These are phyloP conservation scores for Pseudogymnoascus sp. DNA, from an alignment of 2,329 filamentous ascomycete species.

Conservation along the genomic window DNA sequence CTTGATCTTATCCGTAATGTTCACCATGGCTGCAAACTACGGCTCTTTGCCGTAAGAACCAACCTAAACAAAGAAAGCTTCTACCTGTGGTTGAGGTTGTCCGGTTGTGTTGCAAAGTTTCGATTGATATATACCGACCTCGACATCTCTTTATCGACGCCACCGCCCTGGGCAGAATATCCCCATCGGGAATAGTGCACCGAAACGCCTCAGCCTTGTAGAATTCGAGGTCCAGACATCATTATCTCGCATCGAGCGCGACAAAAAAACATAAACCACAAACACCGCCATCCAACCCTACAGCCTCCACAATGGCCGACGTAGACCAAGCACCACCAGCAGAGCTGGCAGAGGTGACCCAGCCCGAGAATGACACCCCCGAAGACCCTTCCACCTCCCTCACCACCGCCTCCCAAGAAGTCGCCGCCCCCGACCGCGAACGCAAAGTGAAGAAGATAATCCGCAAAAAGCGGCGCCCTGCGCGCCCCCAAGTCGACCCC, in stretches of 20 bases:
- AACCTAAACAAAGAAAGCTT: neutral
- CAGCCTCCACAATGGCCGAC: constrained; percentile 17
- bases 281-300: neutral
- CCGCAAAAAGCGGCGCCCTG: constrained; percentile 81
- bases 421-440: constrained; percentile 23
- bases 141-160: neutral
- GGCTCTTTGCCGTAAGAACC: constrained; percentile 1
- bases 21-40: constrained; percentile 65
- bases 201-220: constrained; percentile 5
- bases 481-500: constrained; percentile 83
- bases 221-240: neutral
- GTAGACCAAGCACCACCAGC: constrained; percentile 20
- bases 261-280: neutral
- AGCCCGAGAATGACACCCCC: constrained; percentile 9
- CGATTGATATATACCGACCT: neutral
- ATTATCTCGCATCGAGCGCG: neutral
- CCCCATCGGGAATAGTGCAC: neutral
- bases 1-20: constrained; percentile 99
- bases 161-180: constrained; percentile 7
- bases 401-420: constrained; percentile 22
- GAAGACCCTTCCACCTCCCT: constrained; percentile 20
- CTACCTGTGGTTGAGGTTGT: neutral
- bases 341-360: constrained; percentile 19
- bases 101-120: constrained; percentile 5
- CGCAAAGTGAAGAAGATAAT: constrained; percentile 82